phyloP scores from a whole-genome alignment of 225 moss, liverwort and hornwort species.

The Polytrichum formosum region DNA sequence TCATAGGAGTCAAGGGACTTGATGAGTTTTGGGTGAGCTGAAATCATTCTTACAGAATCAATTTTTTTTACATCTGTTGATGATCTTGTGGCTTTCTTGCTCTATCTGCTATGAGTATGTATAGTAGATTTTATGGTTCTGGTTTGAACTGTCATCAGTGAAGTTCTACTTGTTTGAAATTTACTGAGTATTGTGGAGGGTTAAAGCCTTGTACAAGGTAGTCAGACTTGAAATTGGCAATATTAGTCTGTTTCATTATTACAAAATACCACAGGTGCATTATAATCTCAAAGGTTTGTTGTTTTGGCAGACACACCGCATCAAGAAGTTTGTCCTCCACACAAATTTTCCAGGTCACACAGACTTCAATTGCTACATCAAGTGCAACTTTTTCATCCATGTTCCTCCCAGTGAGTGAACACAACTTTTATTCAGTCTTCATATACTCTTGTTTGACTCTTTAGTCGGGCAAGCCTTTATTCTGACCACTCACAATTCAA shows the following conservation, averaged over 20 bases:
- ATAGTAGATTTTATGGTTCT: too few relatives aligned
- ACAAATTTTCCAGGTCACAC: slow-evolving; percentile 97
- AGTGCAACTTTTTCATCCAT: slow-evolving; percentile 93
- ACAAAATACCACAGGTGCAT: neutral
- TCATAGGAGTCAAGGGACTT: neutral
- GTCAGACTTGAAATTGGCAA: neutral
- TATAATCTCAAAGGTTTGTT: slow-evolving; percentile 1
- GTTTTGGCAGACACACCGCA: slow-evolving; percentile 67
- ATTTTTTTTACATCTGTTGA: too few relatives aligned
- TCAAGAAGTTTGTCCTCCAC: slow-evolving; percentile 95
- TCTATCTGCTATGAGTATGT: too few relatives aligned
- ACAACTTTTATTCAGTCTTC: neutral
- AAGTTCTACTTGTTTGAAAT: too few relatives aligned
- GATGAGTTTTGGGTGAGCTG: neutral
- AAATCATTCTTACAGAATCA: too few relatives aligned
- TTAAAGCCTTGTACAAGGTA: neutral
- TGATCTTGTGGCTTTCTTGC: too few relatives aligned
- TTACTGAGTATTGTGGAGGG: too few relatives aligned
- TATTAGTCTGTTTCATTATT: neutral
- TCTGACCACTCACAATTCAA: too few relatives aligned
- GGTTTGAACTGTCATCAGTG: too few relatives aligned
- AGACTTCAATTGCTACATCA: slow-evolving; percentile 95
- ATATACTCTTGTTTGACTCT: too few relatives aligned
- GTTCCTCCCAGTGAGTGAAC: slow-evolving; percentile 53
- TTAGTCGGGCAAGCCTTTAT: too few relatives aligned